Percentiles rank a stretch among this genome's conserved stretches.
These are phyloP conservation scores for Candida sp. DNA, from an alignment of 1,139 yeast species.

Conservation along the genomic window DNA sequence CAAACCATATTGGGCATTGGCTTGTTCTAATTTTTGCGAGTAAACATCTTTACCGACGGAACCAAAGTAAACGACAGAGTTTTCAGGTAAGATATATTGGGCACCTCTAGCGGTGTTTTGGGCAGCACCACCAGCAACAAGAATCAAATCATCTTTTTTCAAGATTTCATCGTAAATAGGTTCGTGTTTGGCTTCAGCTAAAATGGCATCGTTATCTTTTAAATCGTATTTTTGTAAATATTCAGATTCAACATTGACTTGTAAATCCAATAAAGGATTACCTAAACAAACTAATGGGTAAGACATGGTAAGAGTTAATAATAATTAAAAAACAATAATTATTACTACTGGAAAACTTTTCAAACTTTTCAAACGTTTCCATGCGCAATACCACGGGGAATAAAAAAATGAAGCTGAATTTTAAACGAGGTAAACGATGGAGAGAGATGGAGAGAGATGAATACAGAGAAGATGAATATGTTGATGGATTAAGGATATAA, in stretches of 20 bases:
- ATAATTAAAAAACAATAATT: too few species aligned
- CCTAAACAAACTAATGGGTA: conserved; percentile 48
- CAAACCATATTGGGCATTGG: conserved; percentile 87
- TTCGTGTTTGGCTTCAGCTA: conserved; percentile 85
- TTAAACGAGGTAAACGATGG: too few species aligned
- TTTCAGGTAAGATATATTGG: conserved; percentile 79
- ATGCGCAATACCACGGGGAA: too few species aligned
- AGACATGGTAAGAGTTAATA: conserved; percentile 21
- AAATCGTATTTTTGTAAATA: conserved; percentile 78
- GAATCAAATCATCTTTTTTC: conserved; percentile 55
- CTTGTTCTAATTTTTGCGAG: conserved; percentile 75
- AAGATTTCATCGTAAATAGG: conserved; percentile 82
- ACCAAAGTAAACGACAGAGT: conserved; percentile 91
- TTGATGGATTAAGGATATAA: too few species aligned
- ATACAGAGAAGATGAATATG: too few species aligned
- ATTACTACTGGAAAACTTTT: too few species aligned
- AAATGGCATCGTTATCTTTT: conserved; percentile 92
- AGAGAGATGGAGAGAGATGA: too few species aligned
- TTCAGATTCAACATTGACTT: conserved; percentile 67
- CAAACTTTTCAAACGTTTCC: too few species aligned
- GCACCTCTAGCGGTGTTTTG: conserved; percentile 99
- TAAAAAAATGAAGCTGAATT: too few species aligned
- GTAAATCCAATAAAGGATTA: conserved; percentile 81
- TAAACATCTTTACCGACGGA: conserved; percentile 93
- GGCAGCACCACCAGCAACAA: conserved; percentile 99